phyloP scores from a whole-genome alignment of 2,329 filamentous ascomycete genomes.

The Aspergillus fischeri region DNA sequence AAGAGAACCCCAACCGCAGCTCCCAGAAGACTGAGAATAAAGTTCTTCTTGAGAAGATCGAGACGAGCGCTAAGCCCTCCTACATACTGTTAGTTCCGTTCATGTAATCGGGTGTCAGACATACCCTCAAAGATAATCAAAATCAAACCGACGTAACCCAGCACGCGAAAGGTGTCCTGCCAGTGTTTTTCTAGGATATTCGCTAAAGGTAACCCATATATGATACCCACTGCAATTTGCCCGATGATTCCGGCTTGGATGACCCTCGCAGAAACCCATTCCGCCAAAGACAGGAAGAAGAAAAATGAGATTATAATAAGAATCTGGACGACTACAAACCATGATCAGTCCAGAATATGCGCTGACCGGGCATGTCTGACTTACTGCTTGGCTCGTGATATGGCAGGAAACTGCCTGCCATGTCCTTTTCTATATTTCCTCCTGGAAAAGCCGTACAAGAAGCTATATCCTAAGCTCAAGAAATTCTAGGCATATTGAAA shows the following conservation, averaged over 20 bases:
- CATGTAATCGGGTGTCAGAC: not conserved
- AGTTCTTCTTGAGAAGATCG: conserved; percentile 45
- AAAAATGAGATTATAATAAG: conserved; percentile 45
- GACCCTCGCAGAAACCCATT: conserved; percentile 40
- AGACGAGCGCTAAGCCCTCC: conserved; percentile 46
- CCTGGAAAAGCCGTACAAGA: not conserved
- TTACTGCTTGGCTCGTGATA: conserved; percentile 40
- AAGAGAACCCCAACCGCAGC: conserved; percentile 45
- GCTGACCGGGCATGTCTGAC: conserved; percentile 6
- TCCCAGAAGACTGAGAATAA: conserved; percentile 39
- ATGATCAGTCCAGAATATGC: conserved; percentile 6
- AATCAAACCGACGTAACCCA: conserved; percentile 49
- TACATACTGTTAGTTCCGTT: conserved; percentile 9
- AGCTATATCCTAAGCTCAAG: not conserved
- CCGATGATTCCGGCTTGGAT: conserved; percentile 46
- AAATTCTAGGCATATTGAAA: not conserved
- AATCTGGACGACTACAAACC: conserved; percentile 34
- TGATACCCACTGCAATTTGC: conserved; percentile 45
- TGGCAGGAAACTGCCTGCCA: conserved; percentile 29
- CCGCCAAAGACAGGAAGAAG: conserved; percentile 40
- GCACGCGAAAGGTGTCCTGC: conserved; percentile 45
- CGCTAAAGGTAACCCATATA: conserved; percentile 45
- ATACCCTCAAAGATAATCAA: conserved; percentile 48
- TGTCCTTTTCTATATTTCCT: not conserved
- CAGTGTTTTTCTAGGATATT: conserved; percentile 41